Percentiles rank a stretch among this genome's conserved stretches.
Evolutionary conservation across 768 basidiomycete genomes (phyloP).

Genomic region (Boletales sp.): DNA sequence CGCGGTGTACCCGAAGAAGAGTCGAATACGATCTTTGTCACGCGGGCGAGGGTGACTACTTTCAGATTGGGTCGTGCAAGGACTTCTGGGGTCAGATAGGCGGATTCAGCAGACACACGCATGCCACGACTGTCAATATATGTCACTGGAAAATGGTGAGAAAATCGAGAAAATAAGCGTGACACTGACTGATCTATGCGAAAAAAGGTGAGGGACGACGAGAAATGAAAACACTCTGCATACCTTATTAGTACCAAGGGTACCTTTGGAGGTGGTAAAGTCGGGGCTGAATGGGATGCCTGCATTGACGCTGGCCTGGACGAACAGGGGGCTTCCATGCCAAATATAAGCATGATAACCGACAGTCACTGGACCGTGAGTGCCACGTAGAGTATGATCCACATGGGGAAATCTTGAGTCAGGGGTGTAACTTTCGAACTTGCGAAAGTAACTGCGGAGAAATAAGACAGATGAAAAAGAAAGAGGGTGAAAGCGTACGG

Average conservation of each 20-base stretch:
- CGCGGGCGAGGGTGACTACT: conserved; percentile 53
- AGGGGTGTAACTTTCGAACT: conserved; percentile 60
- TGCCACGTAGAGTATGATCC: conserved; percentile 43
- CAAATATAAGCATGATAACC: conserved; percentile 54
- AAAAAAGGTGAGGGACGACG: not conserved
- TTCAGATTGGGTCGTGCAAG: conserved; percentile 63
- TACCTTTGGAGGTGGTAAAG: conserved; percentile 54
- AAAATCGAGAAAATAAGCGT: not conserved
- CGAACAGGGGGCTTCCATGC: conserved; percentile 45
- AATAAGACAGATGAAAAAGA: not conserved
- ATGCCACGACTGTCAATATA: conserved; percentile 51
- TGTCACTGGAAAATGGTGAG: conserved; percentile 47
- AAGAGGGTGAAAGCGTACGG: conserved; percentile 31
- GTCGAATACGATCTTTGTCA: conserved; percentile 58
- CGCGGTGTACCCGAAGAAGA: conserved; percentile 35
- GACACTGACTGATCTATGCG: conserved; percentile 40
- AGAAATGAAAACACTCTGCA: conserved; percentile 10
- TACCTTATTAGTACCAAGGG: conserved; percentile 60
- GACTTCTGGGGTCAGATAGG: conserved; percentile 64
- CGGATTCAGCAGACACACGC: conserved; percentile 61
- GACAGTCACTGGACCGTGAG: conserved; percentile 53
- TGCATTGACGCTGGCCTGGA: conserved; percentile 46
- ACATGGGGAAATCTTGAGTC: conserved; percentile 50
- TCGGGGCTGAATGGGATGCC: conserved; percentile 54
- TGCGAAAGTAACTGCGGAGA: conserved; percentile 56